These are phyloP conservation scores for Beauveria sp. DNA, from an alignment of 2,329 filamentous ascomycete genomes.

Conservation along the genomic window DNA sequence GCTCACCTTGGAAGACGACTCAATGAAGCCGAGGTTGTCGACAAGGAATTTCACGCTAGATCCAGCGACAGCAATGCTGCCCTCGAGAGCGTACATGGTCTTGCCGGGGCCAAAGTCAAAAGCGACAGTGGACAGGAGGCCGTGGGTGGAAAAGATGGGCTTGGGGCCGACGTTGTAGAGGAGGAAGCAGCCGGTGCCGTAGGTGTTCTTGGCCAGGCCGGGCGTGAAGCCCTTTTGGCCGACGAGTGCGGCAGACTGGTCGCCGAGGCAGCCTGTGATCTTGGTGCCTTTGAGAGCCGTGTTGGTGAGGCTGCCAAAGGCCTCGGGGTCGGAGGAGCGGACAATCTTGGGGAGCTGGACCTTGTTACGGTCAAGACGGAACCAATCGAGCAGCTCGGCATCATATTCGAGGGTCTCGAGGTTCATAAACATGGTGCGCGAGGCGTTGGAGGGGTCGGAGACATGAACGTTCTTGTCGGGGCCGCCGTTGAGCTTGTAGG, in stretches of 20 bases:
- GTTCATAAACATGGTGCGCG: constrained; percentile 83
- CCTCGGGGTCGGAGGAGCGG: constrained; percentile 60
- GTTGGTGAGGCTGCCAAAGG: constrained; percentile 56
- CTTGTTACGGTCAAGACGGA: constrained; percentile 62
- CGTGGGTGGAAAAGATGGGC: constrained; percentile 71
- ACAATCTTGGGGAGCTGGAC: constrained; percentile 70
- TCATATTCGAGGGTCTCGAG: constrained; percentile 69
- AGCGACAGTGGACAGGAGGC: constrained; percentile 68
- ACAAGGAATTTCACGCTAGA: constrained; percentile 65
- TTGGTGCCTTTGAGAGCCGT: constrained; percentile 58
- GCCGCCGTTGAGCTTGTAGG: constrained; percentile 72
- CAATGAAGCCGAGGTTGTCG: constrained; percentile 50
- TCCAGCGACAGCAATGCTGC: constrained; percentile 69
- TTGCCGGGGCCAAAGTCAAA: constrained; percentile 64
- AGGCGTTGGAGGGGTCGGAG: constrained; percentile 77
- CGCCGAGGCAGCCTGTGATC: constrained; percentile 72
- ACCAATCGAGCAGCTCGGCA: constrained; percentile 64
- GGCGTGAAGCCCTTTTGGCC: constrained; percentile 72
- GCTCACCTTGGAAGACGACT: constrained; percentile 37
- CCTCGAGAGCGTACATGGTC: constrained; percentile 68
- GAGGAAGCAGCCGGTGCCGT: constrained; percentile 78
- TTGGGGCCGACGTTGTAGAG: constrained; percentile 76
- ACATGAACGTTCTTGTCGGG: constrained; percentile 58
- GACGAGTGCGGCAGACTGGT: constrained; percentile 74
- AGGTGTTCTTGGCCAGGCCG: constrained; percentile 76